phyloP scores from a whole-genome alignment of 2,329 filamentous ascomycete species.

The Xenoacremonium recifei region DNA sequence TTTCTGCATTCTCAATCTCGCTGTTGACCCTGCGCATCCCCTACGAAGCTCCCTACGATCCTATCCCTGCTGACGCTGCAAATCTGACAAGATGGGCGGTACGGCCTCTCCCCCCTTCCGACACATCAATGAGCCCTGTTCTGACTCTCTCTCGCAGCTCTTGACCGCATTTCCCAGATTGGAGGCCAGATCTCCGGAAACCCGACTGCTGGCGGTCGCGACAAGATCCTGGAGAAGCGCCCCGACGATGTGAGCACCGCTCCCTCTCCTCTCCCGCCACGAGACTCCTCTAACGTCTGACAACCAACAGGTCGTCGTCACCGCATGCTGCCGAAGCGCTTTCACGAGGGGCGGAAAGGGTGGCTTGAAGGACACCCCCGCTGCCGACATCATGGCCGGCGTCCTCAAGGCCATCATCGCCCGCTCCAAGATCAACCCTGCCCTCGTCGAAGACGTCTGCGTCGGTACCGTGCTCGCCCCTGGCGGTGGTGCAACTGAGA shows the following conservation, averaged over 20 bases:
- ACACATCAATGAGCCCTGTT: background rate
- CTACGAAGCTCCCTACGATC: constrained; percentile 1
- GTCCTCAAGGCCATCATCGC: constrained; percentile 79
- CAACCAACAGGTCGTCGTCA: constrained; percentile 73
- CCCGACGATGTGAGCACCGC: constrained; percentile 58
- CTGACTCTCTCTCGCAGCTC: constrained; percentile 40
- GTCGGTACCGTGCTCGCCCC: constrained; percentile 90
- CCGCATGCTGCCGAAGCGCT: constrained; percentile 84
- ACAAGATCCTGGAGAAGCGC: constrained; percentile 62
- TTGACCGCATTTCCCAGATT: constrained; percentile 59
- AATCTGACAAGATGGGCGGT: constrained; percentile 37
- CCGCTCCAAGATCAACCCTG: constrained; percentile 85
- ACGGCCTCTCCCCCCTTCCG: constrained; percentile 15
- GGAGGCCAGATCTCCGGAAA: constrained; percentile 63
- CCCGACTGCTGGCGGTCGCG: constrained; percentile 49
- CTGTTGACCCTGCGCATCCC: constrained; percentile 3
- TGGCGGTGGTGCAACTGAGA: constrained; percentile 93
- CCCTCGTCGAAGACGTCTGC: constrained; percentile 85
- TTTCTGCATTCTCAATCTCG: too few relatives aligned
- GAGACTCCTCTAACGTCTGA: constrained; percentile 22
- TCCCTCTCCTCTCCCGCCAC: constrained; percentile 1
- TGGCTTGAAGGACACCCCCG: constrained; percentile 90
- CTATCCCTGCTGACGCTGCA: background rate
- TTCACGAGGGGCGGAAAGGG: constrained; percentile 93
- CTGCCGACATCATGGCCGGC: constrained; percentile 80